Base-by-base conservation (phyloP, 192 early-diverging fungal species). In the Backusella morwellensis region DNA sequence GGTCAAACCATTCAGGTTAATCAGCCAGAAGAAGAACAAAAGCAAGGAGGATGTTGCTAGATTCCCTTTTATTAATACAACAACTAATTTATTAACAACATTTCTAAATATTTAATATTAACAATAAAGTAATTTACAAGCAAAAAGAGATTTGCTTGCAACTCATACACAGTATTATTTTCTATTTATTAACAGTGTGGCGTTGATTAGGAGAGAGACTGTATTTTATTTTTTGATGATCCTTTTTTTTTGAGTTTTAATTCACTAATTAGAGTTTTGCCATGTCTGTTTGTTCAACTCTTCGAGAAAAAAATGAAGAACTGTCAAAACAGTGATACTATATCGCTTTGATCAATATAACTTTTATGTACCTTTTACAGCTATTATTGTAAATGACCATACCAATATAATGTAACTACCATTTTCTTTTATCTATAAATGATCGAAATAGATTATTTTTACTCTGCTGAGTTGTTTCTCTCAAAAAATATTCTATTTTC, bases 1-100 rank as follows among this genome's bases (percentile, higher is more conserved):
- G 92, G 93, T 26, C 88, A 90, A 63, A 90, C 90, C 71, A 92
- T 95, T 80, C 85, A 86, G 66, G 90, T 95, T n/a, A 83, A 76
- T 23, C 88, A 90, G 14, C 82, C 85, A 26, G 80, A 83, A 63
- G 86, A 88, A 71, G 93, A 93, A 72, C 82, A 86, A 69, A 85
- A 86, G 70, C 83, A 85, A 69, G 85, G 87, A 75, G 88, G 85
- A 63, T 93, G 93, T 81, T 94, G 93, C 86, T 94, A 66, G 21
- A 59, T 19, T 59, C 54, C 21, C 23, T 59, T 59, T 59, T 54
- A 8, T 54, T 54, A 54, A 6, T 54, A 54, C 21, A 59, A 2
- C 47, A 59, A 59, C 21, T 59, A 59, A 59, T 59, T 59, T 59
- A 59, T 59, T 59, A 26, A 21, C 54, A 59, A 21, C 23, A 59